These are phyloP conservation scores for Balamuthia mandrillaris DNA, from an alignment of 208 protist genomes.

Conservation along the genomic window DNA sequence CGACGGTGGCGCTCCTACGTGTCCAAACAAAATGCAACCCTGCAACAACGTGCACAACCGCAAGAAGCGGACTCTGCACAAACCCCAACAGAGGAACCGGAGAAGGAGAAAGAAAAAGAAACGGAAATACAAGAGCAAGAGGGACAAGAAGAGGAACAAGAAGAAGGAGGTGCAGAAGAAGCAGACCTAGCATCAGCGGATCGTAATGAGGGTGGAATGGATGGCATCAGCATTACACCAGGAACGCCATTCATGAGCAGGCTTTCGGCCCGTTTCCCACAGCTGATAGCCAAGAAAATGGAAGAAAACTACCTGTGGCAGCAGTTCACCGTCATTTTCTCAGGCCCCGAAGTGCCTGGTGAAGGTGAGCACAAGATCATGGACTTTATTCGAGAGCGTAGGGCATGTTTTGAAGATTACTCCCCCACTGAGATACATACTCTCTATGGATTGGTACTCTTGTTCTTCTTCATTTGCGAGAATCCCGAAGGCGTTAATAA, in stretches of 20 bases:
- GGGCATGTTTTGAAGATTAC: background rate
- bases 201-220: background rate
- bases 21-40: background rate
- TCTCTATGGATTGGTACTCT: background rate
- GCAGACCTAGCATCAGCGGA: too few species aligned
- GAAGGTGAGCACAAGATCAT: constrained; percentile 62
- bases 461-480: background rate
- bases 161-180: too few species aligned
- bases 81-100: background rate
- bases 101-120: background rate
- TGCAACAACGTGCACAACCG: too few species aligned
- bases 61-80: too few species aligned
- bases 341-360: constrained; percentile 23
- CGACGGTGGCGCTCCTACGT: constrained; percentile 87
- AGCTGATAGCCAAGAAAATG: constrained; percentile 10
- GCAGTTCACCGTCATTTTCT: background rate
- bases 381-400: constrained; percentile 47
- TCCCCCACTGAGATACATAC: background rate
- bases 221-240: background rate
- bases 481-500: background rate
- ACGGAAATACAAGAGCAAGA: background rate
- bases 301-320: background rate
- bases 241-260: constrained; percentile 6
- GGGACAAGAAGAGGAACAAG: background rate
- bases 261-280: background rate